Conservation (phyloP, 257 asterid genomes). For the Petunia axillaris region DNA sequence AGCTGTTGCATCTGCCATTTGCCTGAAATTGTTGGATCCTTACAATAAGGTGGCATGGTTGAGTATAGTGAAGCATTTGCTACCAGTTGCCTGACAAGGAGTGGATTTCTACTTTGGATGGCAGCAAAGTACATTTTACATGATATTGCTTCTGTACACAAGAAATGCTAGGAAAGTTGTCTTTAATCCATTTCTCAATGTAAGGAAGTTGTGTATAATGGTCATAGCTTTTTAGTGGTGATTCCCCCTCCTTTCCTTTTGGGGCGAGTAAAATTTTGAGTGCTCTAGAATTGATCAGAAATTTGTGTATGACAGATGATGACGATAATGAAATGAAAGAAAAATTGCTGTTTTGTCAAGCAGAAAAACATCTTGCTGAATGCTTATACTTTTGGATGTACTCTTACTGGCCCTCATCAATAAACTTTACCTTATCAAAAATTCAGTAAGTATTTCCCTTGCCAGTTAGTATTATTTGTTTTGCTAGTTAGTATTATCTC, state of each 20-base stretch:
- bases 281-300: conserved; percentile 13
- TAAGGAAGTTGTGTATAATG: conserved; percentile 45
- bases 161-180: conserved; percentile 37
- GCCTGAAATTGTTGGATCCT: conserved; percentile 15
- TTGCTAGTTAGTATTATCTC: no score
- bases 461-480: no score
- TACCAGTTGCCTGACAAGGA: conserved; percentile 17
- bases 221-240: conserved; percentile 17
- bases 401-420: no score
- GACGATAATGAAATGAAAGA: not conserved
- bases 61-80: conserved; percentile 15
- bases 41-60: conserved; percentile 23
- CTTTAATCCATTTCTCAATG: conserved; percentile 30
- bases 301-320: conserved; percentile 9
- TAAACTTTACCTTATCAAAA: no score
- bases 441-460: no score
- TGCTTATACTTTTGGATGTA: not conserved
- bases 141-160: conserved; percentile 39
- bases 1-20: conserved; percentile 7
- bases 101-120: not conserved
- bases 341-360: conserved; percentile 12
- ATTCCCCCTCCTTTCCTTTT: not conserved
- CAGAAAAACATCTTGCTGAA: not conserved
- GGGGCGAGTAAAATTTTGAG: conserved; percentile 21
- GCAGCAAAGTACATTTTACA: conserved; percentile 22